A percentile compares a stretch with the other conserved stretches of the same genome.
Evolutionary conservation across 1,284 basidiomycete genomes (phyloP).

Genomic region (Puccinia coronata): DNA sequence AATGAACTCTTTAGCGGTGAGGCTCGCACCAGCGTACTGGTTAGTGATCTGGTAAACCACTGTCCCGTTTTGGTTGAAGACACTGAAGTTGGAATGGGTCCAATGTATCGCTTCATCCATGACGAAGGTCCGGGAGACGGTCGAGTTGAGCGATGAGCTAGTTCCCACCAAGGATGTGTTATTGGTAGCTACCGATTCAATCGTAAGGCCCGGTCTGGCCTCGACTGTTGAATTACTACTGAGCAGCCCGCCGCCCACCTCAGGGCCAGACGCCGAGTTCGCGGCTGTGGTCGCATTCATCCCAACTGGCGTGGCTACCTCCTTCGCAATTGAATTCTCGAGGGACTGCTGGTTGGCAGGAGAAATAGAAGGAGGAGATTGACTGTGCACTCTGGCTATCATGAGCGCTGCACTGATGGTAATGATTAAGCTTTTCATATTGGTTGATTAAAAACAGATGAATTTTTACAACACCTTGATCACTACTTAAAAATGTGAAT

Average conservation of each 20-base stretch:
- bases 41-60: conserved; percentile 31
- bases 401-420: too few relatives aligned
- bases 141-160: background rate
- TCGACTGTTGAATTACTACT: background rate
- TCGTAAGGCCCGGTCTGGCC: background rate
- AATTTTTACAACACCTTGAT: too few relatives aligned
- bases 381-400: background rate
- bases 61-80: conserved; percentile 16
- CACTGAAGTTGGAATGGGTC: conserved; percentile 23
- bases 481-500: too few relatives aligned
- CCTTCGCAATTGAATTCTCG: background rate
- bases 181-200: background rate
- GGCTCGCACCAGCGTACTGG: background rate
- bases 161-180: background rate
- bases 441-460: too few relatives aligned
- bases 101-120: conserved; percentile 25
- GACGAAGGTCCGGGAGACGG: background rate
- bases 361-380: background rate
- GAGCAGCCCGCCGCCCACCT: background rate
- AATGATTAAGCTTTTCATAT: too few relatives aligned
- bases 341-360: background rate
- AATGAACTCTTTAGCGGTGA: conserved; percentile 10
- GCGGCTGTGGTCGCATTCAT: background rate
- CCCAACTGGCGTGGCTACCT: too few relatives aligned
- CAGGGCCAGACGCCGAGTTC: background rate